A percentile compares a stretch with the other conserved stretches of the same genome.
Evolutionary conservation across 148 eudicot genomes (phyloP).

Genomic region (Silene uniflora): DNA sequence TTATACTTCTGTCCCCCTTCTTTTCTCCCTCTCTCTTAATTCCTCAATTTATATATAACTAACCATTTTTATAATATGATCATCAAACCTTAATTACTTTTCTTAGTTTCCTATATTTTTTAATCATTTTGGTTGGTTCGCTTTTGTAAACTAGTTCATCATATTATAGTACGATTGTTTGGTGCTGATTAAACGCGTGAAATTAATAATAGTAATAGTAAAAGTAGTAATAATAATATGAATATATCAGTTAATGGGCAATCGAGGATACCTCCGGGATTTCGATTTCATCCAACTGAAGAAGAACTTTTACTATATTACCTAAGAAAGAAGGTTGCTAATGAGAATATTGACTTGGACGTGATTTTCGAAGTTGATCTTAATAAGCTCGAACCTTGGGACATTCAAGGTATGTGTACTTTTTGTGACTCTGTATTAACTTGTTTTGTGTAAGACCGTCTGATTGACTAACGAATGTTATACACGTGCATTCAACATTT

Average conservation of each 20-base stretch:
- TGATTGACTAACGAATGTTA: no score
- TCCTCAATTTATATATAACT: background rate
- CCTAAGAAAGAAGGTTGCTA: constrained; percentile 50
- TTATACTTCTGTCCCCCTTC: constrained; percentile 6
- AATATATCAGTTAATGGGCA: constrained; percentile 60
- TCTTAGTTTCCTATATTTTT: no score
- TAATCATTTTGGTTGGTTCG: constrained; percentile 2
- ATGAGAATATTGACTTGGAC: constrained; percentile 51
- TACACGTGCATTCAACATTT: no score
- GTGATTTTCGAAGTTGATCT: constrained; percentile 67
- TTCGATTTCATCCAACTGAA: constrained; percentile 73
- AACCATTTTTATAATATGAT: background rate
- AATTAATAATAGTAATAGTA: no score
- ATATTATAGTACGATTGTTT: background rate
- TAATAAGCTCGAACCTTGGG: constrained; percentile 75
- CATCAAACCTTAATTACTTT: background rate
- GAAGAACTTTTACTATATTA: constrained; percentile 68
- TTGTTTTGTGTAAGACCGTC: background rate
- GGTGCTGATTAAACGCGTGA: background rate
- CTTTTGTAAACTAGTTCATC: background rate
- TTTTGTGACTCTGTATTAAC: no score
- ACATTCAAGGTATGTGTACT: constrained; percentile 53
- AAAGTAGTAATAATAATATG: constrained; percentile 22
- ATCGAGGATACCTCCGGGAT: constrained; percentile 67
- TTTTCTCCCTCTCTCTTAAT: background rate